phyloP scores from a whole-genome alignment of 2,329 filamentous ascomycete genomes.

The Sclerotinia glacialis region DNA sequence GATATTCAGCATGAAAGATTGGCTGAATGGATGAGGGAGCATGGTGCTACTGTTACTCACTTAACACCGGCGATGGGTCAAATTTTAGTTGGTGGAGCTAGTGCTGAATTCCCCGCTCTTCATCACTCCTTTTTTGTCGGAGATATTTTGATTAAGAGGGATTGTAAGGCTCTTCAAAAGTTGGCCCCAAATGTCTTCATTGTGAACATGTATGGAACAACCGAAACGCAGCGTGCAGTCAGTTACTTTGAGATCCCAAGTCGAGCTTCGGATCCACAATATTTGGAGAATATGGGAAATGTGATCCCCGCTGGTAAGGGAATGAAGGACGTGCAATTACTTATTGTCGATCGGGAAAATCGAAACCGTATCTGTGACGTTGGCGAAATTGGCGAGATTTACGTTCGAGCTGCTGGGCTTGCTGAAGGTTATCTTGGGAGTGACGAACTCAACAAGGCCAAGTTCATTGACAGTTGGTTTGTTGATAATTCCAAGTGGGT shows the following conservation, averaged over 20 bases:
- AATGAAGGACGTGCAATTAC: constrained; percentile 84
- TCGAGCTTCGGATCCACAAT: constrained; percentile 59
- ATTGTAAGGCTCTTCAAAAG: constrained; percentile 72
- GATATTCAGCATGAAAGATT: constrained; percentile 84
- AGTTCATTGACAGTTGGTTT: constrained; percentile 40
- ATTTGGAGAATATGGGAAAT: constrained; percentile 64
- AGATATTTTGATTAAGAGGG: constrained; percentile 80
- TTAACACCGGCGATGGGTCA: constrained; percentile 96
- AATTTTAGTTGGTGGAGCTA: constrained; percentile 83
- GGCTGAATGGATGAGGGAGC: constrained; percentile 81
- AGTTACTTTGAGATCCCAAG: constrained; percentile 78
- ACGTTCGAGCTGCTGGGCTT: constrained; percentile 76
- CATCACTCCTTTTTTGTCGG: constrained; percentile 86
- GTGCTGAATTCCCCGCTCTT: constrained; percentile 72
- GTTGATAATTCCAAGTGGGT: constrained; percentile 40
- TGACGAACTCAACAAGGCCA: constrained; percentile 36
- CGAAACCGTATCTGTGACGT: constrained; percentile 67
- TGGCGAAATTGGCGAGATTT: constrained; percentile 82
- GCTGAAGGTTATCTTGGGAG: constrained; percentile 69
- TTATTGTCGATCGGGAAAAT: constrained; percentile 73
- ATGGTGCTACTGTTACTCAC: constrained; percentile 76
- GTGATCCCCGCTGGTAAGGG: constrained; percentile 80
- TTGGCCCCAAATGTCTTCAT: constrained; percentile 74
- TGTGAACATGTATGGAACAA: constrained; percentile 85
- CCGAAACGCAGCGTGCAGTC: constrained; percentile 78